Conservation (phyloP, 2,329 filamentous ascomycete genomes). For the Stagonosporopsis vannaccii region DNA sequence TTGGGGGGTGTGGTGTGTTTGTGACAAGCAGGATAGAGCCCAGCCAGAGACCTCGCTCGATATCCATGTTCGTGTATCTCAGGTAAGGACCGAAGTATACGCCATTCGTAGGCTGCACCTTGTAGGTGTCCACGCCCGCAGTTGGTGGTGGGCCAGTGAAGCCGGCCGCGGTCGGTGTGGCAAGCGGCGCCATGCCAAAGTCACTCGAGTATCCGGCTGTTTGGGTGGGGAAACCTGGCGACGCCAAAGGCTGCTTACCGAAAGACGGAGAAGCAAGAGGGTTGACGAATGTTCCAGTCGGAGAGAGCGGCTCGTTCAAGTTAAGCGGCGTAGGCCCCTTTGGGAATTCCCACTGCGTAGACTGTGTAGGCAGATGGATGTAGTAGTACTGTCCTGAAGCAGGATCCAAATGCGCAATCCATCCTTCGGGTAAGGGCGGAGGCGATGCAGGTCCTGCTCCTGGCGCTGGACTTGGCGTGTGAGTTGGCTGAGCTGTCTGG, state of each 20-base stretch:
- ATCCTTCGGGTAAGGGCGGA: slow-evolving; percentile 92
- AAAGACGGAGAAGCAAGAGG: slow-evolving; percentile 55
- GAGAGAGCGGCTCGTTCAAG: slow-evolving; percentile 85
- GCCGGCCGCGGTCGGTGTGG: slow-evolving; percentile 78
- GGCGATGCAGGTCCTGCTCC: slow-evolving; percentile 77
- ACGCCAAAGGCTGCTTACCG: slow-evolving; percentile 71
- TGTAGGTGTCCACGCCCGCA: slow-evolving; percentile 92
- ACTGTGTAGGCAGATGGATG: slow-evolving; percentile 92
- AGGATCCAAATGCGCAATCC: slow-evolving; percentile 95
- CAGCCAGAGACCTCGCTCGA: slow-evolving; percentile 88
- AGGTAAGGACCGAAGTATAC: slow-evolving; percentile 98
- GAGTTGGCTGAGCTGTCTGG: slow-evolving; percentile 32
- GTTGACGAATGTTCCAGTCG: slow-evolving; percentile 65
- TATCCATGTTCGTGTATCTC: slow-evolving; percentile 95
- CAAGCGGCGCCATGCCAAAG: slow-evolving; percentile 78
- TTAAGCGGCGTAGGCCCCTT: slow-evolving; percentile 92
- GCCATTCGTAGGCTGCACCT: slow-evolving; percentile 89
- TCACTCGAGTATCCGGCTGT: slow-evolving; percentile 86
- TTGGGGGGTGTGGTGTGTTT: slow-evolving; percentile 89
- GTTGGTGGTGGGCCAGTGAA: slow-evolving; percentile 89
- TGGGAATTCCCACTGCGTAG: slow-evolving; percentile 98
- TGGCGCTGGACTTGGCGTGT: slow-evolving; percentile 63
- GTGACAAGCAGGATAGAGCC: slow-evolving; percentile 94
- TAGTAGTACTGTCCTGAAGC: slow-evolving; percentile 99
- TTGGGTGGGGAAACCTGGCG: slow-evolving; percentile 82